These are phyloP conservation scores for Alloascoidea hylecoeti DNA, from an alignment of 805 yeast genomes.

Conservation along the genomic window DNA sequence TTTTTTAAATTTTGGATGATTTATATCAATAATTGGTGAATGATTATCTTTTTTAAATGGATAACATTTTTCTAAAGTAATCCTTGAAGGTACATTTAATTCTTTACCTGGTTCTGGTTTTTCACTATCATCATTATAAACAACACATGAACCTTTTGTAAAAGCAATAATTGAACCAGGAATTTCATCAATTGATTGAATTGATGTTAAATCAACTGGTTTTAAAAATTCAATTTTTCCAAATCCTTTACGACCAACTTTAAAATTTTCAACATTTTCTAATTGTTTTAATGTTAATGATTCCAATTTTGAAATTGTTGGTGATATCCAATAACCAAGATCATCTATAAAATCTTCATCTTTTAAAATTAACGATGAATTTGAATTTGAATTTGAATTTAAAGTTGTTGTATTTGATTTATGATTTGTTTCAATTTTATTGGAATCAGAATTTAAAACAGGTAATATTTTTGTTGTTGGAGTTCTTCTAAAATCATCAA, in stretches of 20 bases:
- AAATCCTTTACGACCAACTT: constrained; percentile 63
- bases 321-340: constrained; percentile 81
- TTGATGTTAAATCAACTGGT: constrained; percentile 71
- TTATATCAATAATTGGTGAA: constrained; percentile 62
- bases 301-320: constrained; percentile 51
- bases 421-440: background rate
- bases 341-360: constrained; percentile 37
- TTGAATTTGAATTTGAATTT: background rate
- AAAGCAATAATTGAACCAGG: constrained; percentile 56
- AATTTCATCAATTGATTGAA: constrained; percentile 29
- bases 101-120: constrained; percentile 72
- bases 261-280: constrained; percentile 45
- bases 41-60: constrained; percentile 65
- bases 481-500: no score
- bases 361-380: constrained; percentile 3
- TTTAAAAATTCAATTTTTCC: constrained; percentile 67
- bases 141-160: constrained; percentile 40
- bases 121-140: constrained; percentile 42
- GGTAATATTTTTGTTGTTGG: no score
- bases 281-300: constrained; percentile 48
- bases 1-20: constrained; percentile 52
- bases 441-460: background rate
- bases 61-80: constrained; percentile 68
- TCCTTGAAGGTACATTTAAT: constrained; percentile 59
- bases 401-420: no score